Evolutionary conservation across 1,284 basidiomycete species (phyloP), one percentile per base, ranked within the genome.

Genomic region (Pisolithus thermaeus): DNA sequence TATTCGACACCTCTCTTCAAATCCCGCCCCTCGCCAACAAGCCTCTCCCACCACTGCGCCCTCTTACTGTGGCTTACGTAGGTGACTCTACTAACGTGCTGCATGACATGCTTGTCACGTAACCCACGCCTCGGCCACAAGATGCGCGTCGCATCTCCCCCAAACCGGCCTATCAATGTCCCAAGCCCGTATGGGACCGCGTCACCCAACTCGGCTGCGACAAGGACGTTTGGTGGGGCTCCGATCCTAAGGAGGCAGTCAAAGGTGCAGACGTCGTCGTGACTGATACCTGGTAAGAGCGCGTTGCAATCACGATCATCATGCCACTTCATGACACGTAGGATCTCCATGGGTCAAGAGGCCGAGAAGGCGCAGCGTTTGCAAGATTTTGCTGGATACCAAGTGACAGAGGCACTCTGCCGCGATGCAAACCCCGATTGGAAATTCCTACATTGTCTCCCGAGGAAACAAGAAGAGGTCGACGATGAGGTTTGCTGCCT

Each of bases 301-400:
- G 35, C 22, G 30, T 51, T 18, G 25, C 49, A 3, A 18, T 5
- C 42, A 28, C 14, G 45, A 30, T n/a, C 23, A 30, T 32, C 35
- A 43, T 4, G 35, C 18, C 9, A 3, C 39, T 20, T 53, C 40
- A 38, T 42, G 20, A 42, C 40, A 42, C 20, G 20, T 61, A 92
- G 90, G 91, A 94, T 99, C 61, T 96, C 92, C 4, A 99, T 99
- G 96, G 97, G 96, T 27, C 94, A 97, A 71, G 97, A 99, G 70
- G 87, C 85, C 1, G 92, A 97, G 68, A 94, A 95, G 61, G 87
- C 76, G n/a, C 84, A 92, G 61, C 85, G 96, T 32, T 70, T 97
- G 46, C 74, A 82, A 50, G 94, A 93, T 55, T 99, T 99, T 70
- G 60, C 79, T 8, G 96, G 96, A 2, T 99, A 94, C 72, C 97